Evolutionary conservation across 116 monocot species (phyloP), one percentile per base, ranked within the genome.

Genomic region (Thalassia testudinum): DNA sequence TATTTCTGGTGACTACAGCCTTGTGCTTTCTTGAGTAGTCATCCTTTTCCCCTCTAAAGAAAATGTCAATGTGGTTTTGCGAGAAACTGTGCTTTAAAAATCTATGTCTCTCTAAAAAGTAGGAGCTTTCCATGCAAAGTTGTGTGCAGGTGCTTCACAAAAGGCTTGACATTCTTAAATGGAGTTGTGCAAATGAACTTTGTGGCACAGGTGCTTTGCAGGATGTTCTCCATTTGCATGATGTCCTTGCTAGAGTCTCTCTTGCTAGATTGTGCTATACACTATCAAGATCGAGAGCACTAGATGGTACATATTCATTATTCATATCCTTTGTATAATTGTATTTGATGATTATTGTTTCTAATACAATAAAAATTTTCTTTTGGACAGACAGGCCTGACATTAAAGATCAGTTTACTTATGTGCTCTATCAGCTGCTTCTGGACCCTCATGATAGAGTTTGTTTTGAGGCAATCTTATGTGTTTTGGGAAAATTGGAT

Each of bases 171-270:
- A n/a, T n/a, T n/a, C n/a, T n/a, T n/a, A n/a, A n/a, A n/a, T n/a
- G n/a, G n/a, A n/a, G n/a, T n/a, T n/a, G n/a, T n/a, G n/a, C n/a
- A n/a, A n/a, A n/a, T n/a, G n/a, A n/a, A n/a, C n/a, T n/a, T n/a
- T n/a, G n/a, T n/a, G n/a, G n/a, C n/a, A 29, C 86, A 97, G 97
- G 97, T 75, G 90, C 99, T 54, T 74, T 99, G 75, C 90, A 86
- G 71, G 99, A 99, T 77, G 70, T 90, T 67, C 90, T 99, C 70
- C 90, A 90, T 66, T 65, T 99, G 67, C 99, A 90, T 74, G 99
- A 99, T 74, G 86, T 90, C 47, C 82, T 99, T 70, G 90, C 99
- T 59, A 86, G 99, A 56, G 86, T 99, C 57, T 89, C 80, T 59
- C 90, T 99, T 54, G 99, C 90, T 64, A 85, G 72, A 60, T 67